Conservation (phyloP, 345 rosid species). For the Rubroshorea leprosula region DNA sequence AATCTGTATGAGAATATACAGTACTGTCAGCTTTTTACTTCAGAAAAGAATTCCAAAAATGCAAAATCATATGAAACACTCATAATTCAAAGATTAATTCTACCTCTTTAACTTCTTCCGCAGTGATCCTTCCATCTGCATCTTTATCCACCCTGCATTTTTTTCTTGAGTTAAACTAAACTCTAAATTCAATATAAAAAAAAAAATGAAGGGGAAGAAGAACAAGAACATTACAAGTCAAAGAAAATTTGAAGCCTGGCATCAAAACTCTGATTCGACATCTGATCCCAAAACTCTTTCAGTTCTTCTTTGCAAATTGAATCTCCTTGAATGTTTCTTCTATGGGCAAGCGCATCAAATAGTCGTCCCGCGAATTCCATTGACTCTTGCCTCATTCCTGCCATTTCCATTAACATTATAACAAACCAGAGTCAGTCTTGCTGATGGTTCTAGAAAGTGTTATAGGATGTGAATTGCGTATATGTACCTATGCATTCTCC, state of each 20-base stretch:
- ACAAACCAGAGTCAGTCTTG: neutral
- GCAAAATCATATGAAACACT: neutral
- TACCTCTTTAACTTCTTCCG: conserved; percentile 72
- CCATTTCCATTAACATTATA: too few relatives aligned
- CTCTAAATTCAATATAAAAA: neutral
- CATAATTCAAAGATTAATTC: neutral
- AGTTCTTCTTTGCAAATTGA: conserved; percentile 43
- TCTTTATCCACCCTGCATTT: conserved; percentile 78
- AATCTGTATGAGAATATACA: conserved; percentile 41
- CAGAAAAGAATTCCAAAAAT: neutral
- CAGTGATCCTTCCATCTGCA: conserved; percentile 77
- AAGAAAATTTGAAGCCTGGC: conserved; percentile 73
- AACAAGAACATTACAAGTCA: conserved; percentile 41
- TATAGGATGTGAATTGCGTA: neutral
- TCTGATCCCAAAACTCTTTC: conserved; percentile 72
- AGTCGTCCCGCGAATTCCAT: conserved; percentile 65
- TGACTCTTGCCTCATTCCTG: conserved; percentile 74
- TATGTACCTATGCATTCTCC: conserved; percentile 62
- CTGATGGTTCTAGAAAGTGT: neutral
- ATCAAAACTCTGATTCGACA: conserved; percentile 66
- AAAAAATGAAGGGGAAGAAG: neutral
- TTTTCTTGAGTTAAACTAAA: conserved; percentile 2
- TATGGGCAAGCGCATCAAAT: conserved; percentile 64
- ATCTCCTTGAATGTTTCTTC: conserved; percentile 42
- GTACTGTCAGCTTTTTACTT: too few relatives aligned